Conservation (phyloP, 1,139 yeast genomes). For the Suhomyces wounanorum region DNA sequence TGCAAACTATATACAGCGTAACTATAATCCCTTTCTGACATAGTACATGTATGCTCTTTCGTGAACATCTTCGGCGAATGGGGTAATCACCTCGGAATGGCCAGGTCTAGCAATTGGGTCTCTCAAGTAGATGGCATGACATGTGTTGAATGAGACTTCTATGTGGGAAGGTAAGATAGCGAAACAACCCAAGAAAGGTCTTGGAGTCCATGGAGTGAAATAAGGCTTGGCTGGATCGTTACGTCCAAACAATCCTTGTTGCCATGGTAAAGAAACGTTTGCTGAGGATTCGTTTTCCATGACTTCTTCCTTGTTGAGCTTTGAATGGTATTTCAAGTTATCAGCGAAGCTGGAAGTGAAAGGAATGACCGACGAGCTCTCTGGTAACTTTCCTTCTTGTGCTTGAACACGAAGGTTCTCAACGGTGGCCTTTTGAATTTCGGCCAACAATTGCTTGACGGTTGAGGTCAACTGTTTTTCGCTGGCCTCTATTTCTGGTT, state of each 20-base stretch:
- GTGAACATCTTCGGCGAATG: constrained; percentile 80
- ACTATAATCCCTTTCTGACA: constrained; percentile 69
- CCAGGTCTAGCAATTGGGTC: constrained; percentile 98
- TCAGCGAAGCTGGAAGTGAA: constrained; percentile 61
- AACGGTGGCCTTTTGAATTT: constrained; percentile 51
- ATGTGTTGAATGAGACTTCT: constrained; percentile 85
- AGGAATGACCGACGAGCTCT: constrained; percentile 34
- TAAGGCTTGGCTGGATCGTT: constrained; percentile 73
- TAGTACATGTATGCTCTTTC: constrained; percentile 97
- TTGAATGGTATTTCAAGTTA: constrained; percentile 49
- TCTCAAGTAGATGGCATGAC: constrained; percentile 93
- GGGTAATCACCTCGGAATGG: constrained; percentile 91
- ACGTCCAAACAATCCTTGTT: constrained; percentile 75
- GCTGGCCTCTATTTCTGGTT: constrained; percentile 37
- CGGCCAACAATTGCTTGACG: constrained; percentile 57
- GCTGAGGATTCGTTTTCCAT: constrained; percentile 57
- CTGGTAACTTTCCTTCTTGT: constrained; percentile 28
- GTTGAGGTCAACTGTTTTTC: constrained; percentile 46
- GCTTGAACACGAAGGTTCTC: constrained; percentile 51
- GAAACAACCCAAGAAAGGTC: constrained; percentile 90
- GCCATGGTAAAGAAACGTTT: constrained; percentile 68
- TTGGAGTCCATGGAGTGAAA: constrained; percentile 96
- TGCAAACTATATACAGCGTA: constrained; percentile 8
- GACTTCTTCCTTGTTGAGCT: constrained; percentile 54
- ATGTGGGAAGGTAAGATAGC: constrained; percentile 90